These are phyloP conservation scores for Nicotiana undulata DNA, from an alignment of 257 asterid genomes.

Conservation along the genomic window DNA sequence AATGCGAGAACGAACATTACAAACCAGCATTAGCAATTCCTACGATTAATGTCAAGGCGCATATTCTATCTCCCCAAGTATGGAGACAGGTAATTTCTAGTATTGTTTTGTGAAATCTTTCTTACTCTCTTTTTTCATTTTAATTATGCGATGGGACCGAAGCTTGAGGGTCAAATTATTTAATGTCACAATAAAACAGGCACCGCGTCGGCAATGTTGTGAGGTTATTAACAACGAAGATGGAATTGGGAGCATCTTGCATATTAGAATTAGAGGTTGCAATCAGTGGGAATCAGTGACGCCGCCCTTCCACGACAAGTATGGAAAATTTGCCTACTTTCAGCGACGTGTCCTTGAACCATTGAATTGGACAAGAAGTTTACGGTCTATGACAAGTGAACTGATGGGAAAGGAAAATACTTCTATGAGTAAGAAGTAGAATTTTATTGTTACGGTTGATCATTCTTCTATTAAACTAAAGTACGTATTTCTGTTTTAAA, in stretches of 20 bases:
- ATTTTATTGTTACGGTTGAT: no score
- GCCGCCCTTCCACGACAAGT: neutral
- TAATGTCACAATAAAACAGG: neutral
- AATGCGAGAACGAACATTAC: neutral
- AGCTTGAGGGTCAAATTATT: no score
- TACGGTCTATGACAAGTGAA: no score
- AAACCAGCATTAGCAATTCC: neutral
- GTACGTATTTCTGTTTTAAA: no score
- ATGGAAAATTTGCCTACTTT: neutral
- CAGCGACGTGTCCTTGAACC: accelerated
- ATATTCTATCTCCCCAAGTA: neutral
- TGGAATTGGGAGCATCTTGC: neutral
- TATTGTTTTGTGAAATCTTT: no score
- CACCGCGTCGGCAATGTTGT: conserved; percentile 14
- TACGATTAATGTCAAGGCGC: neutral
- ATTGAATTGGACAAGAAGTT: no score
- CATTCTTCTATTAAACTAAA: no score
- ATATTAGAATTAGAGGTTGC: conserved; percentile 7
- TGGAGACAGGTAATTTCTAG: conserved; percentile 1
- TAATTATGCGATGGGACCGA: no score
- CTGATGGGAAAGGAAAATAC: no score
- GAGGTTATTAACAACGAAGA: neutral
- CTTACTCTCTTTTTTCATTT: no score
- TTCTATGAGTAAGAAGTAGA: no score
- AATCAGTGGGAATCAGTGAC: neutral